Percentiles rank a stretch among this genome's conserved stretches.
These are phyloP conservation scores for Coniochaeta sp. DNA, from an alignment of 2,329 filamentous ascomycete genomes.

Conservation along the genomic window DNA sequence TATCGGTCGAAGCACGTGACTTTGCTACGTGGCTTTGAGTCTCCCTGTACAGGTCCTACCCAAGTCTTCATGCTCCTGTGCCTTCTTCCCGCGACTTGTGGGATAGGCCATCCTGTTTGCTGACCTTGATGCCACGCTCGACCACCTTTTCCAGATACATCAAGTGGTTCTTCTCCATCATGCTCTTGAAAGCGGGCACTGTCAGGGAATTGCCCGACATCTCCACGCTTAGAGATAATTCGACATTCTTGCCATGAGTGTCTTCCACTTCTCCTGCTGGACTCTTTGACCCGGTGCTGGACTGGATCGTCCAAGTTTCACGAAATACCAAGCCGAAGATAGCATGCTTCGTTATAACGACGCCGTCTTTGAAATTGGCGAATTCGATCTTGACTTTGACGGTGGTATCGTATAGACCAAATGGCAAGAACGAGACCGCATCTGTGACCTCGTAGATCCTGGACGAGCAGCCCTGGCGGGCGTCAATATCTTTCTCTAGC, in stretches of 20 bases:
- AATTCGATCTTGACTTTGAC: not conserved
- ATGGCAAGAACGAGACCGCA: not conserved
- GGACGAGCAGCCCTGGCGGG: not conserved
- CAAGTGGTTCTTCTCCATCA: not conserved
- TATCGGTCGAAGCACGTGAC: not conserved
- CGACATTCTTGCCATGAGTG: not conserved
- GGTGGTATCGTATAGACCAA: not conserved
- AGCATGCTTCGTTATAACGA: not conserved
- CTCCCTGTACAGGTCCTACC: not conserved
- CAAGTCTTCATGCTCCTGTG: not conserved
- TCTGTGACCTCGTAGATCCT: not conserved
- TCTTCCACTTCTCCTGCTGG: not conserved
- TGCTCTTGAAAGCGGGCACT: not conserved
- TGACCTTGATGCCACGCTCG: not conserved
- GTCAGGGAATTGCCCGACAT: not conserved
- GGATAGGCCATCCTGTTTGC: not conserved
- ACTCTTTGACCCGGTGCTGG: not conserved
- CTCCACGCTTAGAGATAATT: not conserved
- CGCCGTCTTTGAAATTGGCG: not conserved
- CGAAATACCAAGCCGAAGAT: not conserved
- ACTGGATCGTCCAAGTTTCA: not conserved
- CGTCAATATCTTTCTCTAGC: not conserved
- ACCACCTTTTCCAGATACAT: not conserved
- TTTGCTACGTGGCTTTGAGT: not conserved
- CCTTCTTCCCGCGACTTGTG: not conserved